Evolutionary conservation across 2,329 filamentous ascomycete genomes (phyloP).

Genomic region (Microdochium trichocladiopsis): DNA sequence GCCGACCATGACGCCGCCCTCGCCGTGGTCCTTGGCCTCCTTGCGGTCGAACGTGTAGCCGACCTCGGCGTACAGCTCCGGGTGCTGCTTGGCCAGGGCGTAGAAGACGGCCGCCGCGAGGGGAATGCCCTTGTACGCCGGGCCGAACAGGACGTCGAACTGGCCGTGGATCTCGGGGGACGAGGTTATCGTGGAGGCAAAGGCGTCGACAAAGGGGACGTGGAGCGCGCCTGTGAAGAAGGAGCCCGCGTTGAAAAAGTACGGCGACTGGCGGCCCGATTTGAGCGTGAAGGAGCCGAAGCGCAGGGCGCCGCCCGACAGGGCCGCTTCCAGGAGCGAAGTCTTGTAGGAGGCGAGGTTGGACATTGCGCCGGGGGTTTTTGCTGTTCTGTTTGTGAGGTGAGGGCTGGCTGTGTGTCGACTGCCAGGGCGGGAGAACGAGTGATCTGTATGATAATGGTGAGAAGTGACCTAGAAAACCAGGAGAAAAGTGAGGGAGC

Average conservation of each 20-base stretch:
- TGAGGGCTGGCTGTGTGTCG: too few species aligned
- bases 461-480: not conserved
- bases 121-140: slow-evolving; percentile 95
- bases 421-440: too few species aligned
- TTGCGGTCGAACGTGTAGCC: slow-evolving; percentile 94
- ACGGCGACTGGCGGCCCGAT: slow-evolving; percentile 83
- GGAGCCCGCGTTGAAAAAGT: slow-evolving; percentile 95
- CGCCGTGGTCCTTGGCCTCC: slow-evolving; percentile 92
- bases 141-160: slow-evolving; percentile 86
- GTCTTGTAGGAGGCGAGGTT: slow-evolving; percentile 59
- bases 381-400: slow-evolving; percentile 1
- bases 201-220: slow-evolving; percentile 71
- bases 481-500: not conserved
- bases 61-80: slow-evolving; percentile 56
- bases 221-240: slow-evolving; percentile 80
- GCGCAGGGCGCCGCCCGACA: slow-evolving; percentile 63
- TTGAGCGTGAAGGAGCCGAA: slow-evolving; percentile 88
- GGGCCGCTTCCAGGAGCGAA: slow-evolving; percentile 63
- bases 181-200: slow-evolving; percentile 59
- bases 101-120: slow-evolving; percentile 72
- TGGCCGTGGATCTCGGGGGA: slow-evolving; percentile 21
- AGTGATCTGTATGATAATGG: too few species aligned
- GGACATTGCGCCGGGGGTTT: slow-evolving; percentile 26
- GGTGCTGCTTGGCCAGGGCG: slow-evolving; percentile 66
- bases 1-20: slow-evolving; percentile 89